Conservation (phyloP, 768 basidiomycete genomes). For the Myochromella boudieri region DNA sequence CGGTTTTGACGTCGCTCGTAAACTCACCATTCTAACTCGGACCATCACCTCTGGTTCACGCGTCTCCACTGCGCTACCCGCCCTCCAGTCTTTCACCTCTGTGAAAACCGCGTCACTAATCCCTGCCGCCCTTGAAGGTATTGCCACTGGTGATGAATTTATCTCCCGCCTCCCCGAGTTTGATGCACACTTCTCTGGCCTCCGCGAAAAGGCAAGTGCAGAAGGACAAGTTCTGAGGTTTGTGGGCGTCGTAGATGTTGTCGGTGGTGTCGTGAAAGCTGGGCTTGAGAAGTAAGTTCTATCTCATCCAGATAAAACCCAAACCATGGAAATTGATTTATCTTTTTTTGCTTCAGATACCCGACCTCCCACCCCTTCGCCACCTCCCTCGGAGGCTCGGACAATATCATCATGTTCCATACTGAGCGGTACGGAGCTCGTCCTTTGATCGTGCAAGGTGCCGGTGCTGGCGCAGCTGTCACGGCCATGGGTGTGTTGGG, state of each 20-base stretch:
- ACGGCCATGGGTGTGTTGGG: conserved; percentile 98
- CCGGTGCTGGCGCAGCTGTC: conserved; percentile 96
- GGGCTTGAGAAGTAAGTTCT: conserved; percentile 80
- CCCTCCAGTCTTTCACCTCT: conserved; percentile 78
- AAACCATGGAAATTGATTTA: background rate
- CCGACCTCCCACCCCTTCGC: conserved; percentile 90
- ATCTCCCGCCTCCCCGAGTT: conserved; percentile 76
- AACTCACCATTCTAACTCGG: conserved; percentile 93
- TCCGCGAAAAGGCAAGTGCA: conserved; percentile 74
- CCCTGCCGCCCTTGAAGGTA: conserved; percentile 67
- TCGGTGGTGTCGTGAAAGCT: conserved; percentile 71
- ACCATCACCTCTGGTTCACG: conserved; percentile 48
- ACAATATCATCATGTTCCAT: conserved; percentile 98
- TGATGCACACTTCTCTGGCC: conserved; percentile 73
- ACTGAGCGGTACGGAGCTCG: conserved; percentile 87
- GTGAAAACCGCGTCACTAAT: conserved; percentile 87
- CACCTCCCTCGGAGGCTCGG: conserved; percentile 92
- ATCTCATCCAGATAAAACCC: background rate
- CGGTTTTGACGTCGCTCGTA: conserved; percentile 95
- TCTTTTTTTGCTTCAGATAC: conserved; percentile 55
- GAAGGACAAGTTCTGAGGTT: conserved; percentile 89
- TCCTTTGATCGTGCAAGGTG: conserved; percentile 92
- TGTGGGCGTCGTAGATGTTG: conserved; percentile 91
- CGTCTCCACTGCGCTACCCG: conserved; percentile 36
- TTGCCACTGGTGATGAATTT: conserved; percentile 80